phyloP scores from a whole-genome alignment of 2,329 filamentous ascomycete species.

The Basipetospora sp. region DNA sequence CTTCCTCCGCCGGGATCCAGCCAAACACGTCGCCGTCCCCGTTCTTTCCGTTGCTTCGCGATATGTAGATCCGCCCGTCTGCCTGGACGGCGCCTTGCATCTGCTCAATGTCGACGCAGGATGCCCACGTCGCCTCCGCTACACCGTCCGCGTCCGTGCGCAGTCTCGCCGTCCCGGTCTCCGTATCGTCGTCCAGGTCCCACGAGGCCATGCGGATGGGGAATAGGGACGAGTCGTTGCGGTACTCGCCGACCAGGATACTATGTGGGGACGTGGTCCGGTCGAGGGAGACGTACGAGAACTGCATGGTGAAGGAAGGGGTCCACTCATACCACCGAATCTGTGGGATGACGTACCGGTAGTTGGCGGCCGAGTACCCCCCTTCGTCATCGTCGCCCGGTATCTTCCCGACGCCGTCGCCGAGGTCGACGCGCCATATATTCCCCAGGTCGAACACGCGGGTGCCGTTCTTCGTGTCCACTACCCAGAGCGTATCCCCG shows the following conservation, averaged over 20 bases:
- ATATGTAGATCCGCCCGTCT: conserved; percentile 18
- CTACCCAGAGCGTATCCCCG: conserved; percentile 19
- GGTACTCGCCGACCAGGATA: conserved; percentile 21
- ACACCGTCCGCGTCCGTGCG: conserved; percentile 9
- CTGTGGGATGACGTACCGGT: conserved; percentile 21
- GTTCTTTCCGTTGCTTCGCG: conserved; percentile 16
- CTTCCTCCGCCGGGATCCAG: conserved; percentile 19
- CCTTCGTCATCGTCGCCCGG: conserved; percentile 10
- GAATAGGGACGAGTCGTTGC: conserved; percentile 10
- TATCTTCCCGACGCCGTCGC: conserved; percentile 18
- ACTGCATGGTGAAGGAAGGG: conserved; percentile 15
- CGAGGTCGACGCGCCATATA: conserved; percentile 19
- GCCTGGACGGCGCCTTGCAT: conserved; percentile 20
- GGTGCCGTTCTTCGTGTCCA: conserved; percentile 20
- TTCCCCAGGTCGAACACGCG: conserved; percentile 22
- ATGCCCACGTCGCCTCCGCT: conserved; percentile 16
- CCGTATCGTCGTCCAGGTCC: conserved; percentile 15
- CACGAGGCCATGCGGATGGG: conserved; percentile 18
- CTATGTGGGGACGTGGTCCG: conserved; percentile 17
- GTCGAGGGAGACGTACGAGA: conserved; percentile 22
- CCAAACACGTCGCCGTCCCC: conserved; percentile 18
- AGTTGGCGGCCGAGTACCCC: conserved; percentile 17
- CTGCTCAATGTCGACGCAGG: conserved; percentile 17
- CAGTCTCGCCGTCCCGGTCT: conserved; percentile 10
- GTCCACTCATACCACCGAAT: conserved; percentile 16